Evolutionary conservation across 2,329 filamentous ascomycete genomes (phyloP).

Genomic region (Fusarium sublunatum): DNA sequence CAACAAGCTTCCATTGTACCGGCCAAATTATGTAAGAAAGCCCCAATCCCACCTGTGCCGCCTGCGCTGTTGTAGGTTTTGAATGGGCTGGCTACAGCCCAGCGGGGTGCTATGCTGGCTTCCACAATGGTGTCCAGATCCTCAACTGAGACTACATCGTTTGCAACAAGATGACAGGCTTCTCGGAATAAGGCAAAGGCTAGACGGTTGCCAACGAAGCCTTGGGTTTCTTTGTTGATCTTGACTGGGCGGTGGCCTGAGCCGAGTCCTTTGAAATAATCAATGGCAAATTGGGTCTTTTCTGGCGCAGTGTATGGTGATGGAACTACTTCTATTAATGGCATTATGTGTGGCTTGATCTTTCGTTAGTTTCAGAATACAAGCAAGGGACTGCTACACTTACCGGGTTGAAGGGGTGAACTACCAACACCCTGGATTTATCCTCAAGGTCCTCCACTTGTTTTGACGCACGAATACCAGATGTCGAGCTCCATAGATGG

Average conservation of each 20-base stretch:
- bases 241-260: constrained; percentile 32
- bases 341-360: constrained; percentile 33
- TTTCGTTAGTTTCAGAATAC: not conserved
- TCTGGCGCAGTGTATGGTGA: constrained; percentile 18
- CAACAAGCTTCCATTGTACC: constrained; percentile 34
- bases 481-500: constrained; percentile 36
- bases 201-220: constrained; percentile 32
- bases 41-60: constrained; percentile 30
- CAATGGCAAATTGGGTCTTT: constrained; percentile 21
- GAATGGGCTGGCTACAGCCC: constrained; percentile 39
- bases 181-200: constrained; percentile 34
- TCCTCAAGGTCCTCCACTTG: constrained; percentile 29
- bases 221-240: constrained; percentile 37
- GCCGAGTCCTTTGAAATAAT: constrained; percentile 24
- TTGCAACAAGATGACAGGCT: constrained; percentile 24
- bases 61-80: constrained; percentile 41
- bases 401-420: constrained; percentile 38
- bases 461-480: constrained; percentile 28
- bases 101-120: constrained; percentile 38
- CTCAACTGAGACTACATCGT: constrained; percentile 34
- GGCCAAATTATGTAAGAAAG: constrained; percentile 32
- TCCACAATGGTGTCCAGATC: constrained; percentile 49
- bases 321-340: constrained; percentile 33
- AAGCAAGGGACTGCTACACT: accelerated
- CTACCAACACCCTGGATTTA: constrained; percentile 23